Base-by-base conservation (phyloP, 805 yeast species). In the Blastobotrys terrestris region DNA sequence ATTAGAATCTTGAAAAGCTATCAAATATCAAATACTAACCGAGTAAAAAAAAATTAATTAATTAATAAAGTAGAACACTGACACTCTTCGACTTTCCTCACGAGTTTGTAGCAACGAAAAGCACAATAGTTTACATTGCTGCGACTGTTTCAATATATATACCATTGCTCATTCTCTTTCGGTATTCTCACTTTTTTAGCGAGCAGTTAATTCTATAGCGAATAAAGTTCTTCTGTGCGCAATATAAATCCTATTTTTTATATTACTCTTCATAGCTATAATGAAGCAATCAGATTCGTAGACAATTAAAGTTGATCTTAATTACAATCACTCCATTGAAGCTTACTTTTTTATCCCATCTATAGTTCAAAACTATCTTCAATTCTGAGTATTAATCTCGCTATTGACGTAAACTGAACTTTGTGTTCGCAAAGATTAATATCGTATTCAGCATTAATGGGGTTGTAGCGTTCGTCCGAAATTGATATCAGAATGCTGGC, bases 101-200 rank as follows among this genome's bases (percentile, higher is more conserved):
- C n/a, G n/a, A n/a, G n/a, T n/a, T n/a, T 26, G 40, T 19, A 31
- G 50, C 46, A 49, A 42, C 14, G 19, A 5, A 50, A 26, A 26
- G n/a, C n/a, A n/a, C n/a, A n/a, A n/a, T n/a, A n/a, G n/a, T n/a
- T n/a, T n/a, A n/a, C 5, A 26, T 26, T 11, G 35, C 5, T 26
- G 35, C 35, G 35, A 26, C 35, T 6, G 11, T 26, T 26, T 26
- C 35, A 26, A 26, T 26, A 26, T 26, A 26, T 26, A 26, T 26
- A n/a, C n/a, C 35, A 5, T 26, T 26, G 35, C 35, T 26, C 35
- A 6, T 26, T 26, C 35, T 6, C 8, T 26, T 26, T 26, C 11
- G 11, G 8, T 26, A 11, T 11, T 26, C 35, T 5, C 8, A 11
- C 11, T 26, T 26, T 26, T 26, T 26, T 6, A 26, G 8, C 35